Percentiles rank a stretch among this genome's conserved stretches.
Conservation (phyloP, 768 basidiomycete species). For the Tylopilus intermedius region DNA sequence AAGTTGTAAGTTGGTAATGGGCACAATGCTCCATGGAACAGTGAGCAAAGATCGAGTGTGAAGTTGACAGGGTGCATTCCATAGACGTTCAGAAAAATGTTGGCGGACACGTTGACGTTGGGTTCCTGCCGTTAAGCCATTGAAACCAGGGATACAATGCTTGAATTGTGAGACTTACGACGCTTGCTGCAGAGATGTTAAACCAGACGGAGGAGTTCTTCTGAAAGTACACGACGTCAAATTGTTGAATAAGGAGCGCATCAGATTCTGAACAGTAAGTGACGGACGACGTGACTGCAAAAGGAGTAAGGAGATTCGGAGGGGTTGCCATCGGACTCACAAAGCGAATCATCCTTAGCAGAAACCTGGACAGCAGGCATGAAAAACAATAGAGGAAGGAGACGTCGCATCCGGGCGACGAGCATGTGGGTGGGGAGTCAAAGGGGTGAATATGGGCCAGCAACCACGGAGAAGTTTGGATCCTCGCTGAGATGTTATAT, state of each 20-base stretch:
- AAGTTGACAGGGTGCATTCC: conserved; percentile 77
- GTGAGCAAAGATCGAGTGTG: conserved; percentile 80
- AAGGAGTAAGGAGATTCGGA: background rate
- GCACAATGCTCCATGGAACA: conserved; percentile 78
- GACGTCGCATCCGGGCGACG: conserved; percentile 75
- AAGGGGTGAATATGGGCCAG: conserved; percentile 24
- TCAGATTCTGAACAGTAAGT: conserved; percentile 82
- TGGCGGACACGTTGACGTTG: conserved; percentile 77
- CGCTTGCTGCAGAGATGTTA: conserved; percentile 81
- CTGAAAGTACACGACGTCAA: conserved; percentile 68
- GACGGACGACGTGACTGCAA: conserved; percentile 77
- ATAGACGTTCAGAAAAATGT: conserved; percentile 82
- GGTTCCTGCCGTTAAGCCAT: conserved; percentile 44
- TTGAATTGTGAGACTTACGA: conserved; percentile 48
- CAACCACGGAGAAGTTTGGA: conserved; percentile 21
- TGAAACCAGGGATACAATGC: background rate
- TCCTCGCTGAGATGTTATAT: conserved; percentile 18
- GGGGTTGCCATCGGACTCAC: conserved; percentile 38
- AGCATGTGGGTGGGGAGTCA: conserved; percentile 40
- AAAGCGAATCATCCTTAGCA: conserved; percentile 54
- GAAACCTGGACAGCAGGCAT: conserved; percentile 35
- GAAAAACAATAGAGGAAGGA: conserved; percentile 38
- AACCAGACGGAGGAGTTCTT: conserved; percentile 72
- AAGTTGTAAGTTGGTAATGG: conserved; percentile 82
- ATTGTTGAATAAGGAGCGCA: conserved; percentile 71